A percentile compares a stretch with the other conserved stretches of the same genome.
Evolutionary conservation across 140 eudicot genomes (phyloP).

Genomic region (Flaveria floridana): DNA sequence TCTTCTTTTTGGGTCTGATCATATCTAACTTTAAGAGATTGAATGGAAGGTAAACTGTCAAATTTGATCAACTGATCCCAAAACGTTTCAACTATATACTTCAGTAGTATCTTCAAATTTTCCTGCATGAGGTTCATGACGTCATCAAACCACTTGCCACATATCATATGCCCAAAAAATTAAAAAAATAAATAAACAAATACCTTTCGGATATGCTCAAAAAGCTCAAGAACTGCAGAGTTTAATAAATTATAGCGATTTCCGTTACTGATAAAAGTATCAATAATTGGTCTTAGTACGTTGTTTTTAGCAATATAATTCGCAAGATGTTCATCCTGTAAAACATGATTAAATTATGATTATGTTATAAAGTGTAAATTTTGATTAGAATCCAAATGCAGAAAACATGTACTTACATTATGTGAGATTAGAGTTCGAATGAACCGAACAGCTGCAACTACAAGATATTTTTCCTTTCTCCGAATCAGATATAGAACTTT

Average conservation of each 20-base stretch:
- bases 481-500: conserved; percentile 72
- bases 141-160: conserved; percentile 14
- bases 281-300: conserved; percentile 73
- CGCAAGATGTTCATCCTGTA: conserved; percentile 88
- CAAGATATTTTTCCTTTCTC: conserved; percentile 90
- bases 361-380: background rate
- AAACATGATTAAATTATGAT: conserved; percentile 10
- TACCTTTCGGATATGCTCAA: conserved; percentile 88
- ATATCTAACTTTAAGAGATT: conserved; percentile 69
- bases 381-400: conserved; percentile 2
- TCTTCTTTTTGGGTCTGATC: conserved; percentile 64
- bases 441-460: conserved; percentile 88
- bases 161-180: background rate
- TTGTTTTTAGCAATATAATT: conserved; percentile 77
- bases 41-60: conserved; percentile 59
- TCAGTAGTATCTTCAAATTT: conserved; percentile 60
- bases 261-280: conserved; percentile 80
- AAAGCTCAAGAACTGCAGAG: conserved; percentile 86
- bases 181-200: background rate
- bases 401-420: conserved; percentile 50
- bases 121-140: conserved; percentile 51
- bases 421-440: conserved; percentile 76
- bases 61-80: conserved; percentile 77
- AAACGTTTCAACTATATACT: conserved; percentile 72
- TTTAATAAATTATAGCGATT: conserved; percentile 84